A percentile compares a stretch with the other conserved stretches of the same genome.
Evolutionary conservation across 176 grass and related monocot species (phyloP).

Genomic region (Carex cristatella): DNA sequence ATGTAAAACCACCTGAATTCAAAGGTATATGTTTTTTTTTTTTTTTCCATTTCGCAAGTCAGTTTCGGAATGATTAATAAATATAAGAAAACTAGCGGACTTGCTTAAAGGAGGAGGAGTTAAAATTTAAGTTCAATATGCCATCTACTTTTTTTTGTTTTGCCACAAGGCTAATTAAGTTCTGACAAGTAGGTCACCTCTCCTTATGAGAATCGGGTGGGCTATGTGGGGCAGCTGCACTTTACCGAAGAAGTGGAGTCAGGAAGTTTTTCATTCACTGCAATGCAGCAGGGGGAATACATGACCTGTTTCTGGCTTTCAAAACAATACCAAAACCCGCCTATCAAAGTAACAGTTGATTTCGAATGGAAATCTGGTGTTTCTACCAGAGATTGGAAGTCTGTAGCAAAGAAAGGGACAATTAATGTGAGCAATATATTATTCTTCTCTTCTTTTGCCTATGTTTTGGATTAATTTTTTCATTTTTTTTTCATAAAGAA

Average conservation of each 20-base stretch:
- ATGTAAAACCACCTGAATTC: neutral
- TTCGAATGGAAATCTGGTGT: constrained; percentile 67
- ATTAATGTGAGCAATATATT: constrained; percentile 41
- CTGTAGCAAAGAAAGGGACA: constrained; percentile 62
- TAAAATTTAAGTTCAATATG: neutral
- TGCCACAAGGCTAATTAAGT: neutral
- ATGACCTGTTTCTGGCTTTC: constrained; percentile 58
- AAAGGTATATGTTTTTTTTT: neutral
- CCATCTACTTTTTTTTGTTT: neutral
- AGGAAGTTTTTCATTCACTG: constrained; percentile 61
- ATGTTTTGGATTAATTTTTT: neutral
- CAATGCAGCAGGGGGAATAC: constrained; percentile 53
- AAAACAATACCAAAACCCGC: constrained; percentile 30
- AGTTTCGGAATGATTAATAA: neutral
- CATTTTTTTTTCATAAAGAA: neutral
- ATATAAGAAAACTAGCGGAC: neutral
- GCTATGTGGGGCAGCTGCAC: constrained; percentile 49
- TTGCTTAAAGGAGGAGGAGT: neutral
- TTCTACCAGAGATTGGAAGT: constrained; percentile 43
- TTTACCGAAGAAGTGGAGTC: constrained; percentile 54
- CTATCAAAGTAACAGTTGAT: constrained; percentile 35
- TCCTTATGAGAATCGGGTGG: constrained; percentile 46
- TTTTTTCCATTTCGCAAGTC: neutral
- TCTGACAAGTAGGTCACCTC: constrained; percentile 36
- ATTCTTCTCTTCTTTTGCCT: neutral